phyloP scores from a whole-genome alignment of 2,329 filamentous ascomycete species.

The Colletotrichum brevisporum region DNA sequence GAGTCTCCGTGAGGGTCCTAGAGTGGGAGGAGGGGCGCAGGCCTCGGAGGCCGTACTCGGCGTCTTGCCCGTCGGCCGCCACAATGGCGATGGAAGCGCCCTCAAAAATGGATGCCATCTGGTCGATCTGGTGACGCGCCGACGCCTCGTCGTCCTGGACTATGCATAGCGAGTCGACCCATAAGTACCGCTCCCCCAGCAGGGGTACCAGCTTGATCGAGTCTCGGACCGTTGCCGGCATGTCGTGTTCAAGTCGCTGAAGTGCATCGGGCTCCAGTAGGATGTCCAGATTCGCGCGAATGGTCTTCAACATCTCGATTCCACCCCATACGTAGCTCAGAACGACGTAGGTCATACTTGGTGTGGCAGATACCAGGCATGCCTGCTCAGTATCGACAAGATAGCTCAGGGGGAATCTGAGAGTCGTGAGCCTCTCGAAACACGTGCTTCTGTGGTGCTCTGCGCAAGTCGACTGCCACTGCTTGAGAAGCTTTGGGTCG shows the following conservation, averaged over 20 bases:
- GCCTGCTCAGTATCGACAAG: not conserved
- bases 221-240: slow-evolving; percentile 36
- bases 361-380: not conserved
- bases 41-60: not conserved
- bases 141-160: slow-evolving; percentile 39
- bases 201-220: slow-evolving; percentile 28
- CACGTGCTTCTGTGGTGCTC: not conserved
- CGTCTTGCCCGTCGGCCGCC: not conserved
- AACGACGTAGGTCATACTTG: not conserved
- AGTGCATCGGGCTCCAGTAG: not conserved
- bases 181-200: slow-evolving; percentile 39
- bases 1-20: not conserved
- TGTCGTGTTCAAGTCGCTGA: not conserved
- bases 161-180: slow-evolving; percentile 44
- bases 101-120: not conserved
- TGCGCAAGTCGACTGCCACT: not conserved
- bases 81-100: not conserved
- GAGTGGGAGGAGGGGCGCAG: not conserved
- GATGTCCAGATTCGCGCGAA: not conserved
- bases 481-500: not conserved
- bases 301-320: not conserved
- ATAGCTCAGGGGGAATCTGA: not conserved
- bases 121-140: not conserved
- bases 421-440: not conserved
- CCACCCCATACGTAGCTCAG: not conserved